Evolutionary conservation across 2,329 filamentous ascomycete species (phyloP), one percentile per base, ranked within the genome.

Genomic region (Diplodia intermedia): DNA sequence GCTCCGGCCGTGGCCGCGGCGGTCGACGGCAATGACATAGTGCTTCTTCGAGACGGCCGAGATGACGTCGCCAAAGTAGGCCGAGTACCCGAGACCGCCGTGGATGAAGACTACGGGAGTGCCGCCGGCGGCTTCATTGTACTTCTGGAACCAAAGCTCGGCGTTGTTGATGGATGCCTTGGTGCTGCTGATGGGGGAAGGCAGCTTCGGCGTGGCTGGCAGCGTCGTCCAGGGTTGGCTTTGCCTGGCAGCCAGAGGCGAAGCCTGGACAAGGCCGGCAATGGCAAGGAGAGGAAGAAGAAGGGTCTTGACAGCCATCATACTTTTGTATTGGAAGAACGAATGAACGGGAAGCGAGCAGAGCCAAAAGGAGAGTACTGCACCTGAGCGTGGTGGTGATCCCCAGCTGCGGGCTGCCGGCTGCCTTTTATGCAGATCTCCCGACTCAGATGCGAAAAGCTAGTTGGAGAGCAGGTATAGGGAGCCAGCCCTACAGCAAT

Each of bases 71-170:
- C 75, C 79, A 55, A 80, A 81, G 69, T 82, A 82, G 12, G 78
- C 78, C 12, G 79, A 81, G 72, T 80, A 80, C 29, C 79, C 79
- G 33, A 82, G 76, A 29, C 81, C 81, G 38, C 80, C 80, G 70
- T 81, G 78, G 53, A 80, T 73, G 67, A 82, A 72, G 67, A 82
- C 76, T 3, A 82, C 73, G 6, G 80, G 79, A 0, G 74, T 70
- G 15, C 73, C 73, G 43, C 75, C 75, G 3, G 75, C 73, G 8
- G 72, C 56, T 36, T 78, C 73, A 66, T 81, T 81, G 74, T 81
- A 82, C 71, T 79, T 76, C 69, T 81, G 79, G 72, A 75, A 77
- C 80, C 80, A 82, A 23, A 82, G 76, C 8, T 80, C 71, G 11
- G 77, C 80, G 50, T 78, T 76, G 68, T 81, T 80, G 71, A 80